Base-by-base conservation (phyloP, 2,329 filamentous ascomycete species). In the Paraconiothyrium brasiliense region DNA sequence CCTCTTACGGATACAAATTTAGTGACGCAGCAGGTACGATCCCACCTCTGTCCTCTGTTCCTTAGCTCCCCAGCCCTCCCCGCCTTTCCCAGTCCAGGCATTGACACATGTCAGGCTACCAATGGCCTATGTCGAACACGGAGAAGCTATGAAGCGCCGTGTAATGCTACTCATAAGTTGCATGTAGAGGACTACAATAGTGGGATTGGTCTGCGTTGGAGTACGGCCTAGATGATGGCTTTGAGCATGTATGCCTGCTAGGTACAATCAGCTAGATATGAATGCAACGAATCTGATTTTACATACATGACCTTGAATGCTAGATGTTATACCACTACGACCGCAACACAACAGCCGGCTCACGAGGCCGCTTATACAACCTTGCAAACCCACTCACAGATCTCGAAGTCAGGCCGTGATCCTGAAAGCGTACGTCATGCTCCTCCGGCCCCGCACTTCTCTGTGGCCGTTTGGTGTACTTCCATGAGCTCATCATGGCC, bases 1-100 rank as follows among this genome's bases (percentile, higher is more conserved):
- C 94, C 44, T 97, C 94, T 6, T 99, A 97, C 78, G 95, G 95
- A 67, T 99, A 99, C 87, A 97, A 97, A 82, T 99, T 99, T 85
- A 96, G 92, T 78, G 95, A 99, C 75, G 93, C 94, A 64, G 92
- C 94, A 71, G 94, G 94, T 78, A 72, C 59, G 72, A 63, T 58
- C 47, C 64, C 58, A 62, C 43, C 61, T 65, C 61, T 63, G 46
- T 60, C 30, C 39, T 56, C 52, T 35, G 8, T 55, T 9, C 52
- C 41, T 24, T 56, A 56, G 43, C 7, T 41, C 4, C 14, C 39
- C 39, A 41, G 39, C 39, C 27, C 37, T 13, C 30, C 32, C 27
- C 37, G 16, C 27, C 30, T 13, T 41, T 27, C 46, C 56, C 49
- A 58, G 57, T 50, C 60, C 24, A 14, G 46, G 10, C 27, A 61